Evolutionary conservation across 768 basidiomycete species (phyloP), one percentile per base, ranked within the genome.

Genomic region (Lyophyllum decastes): DNA sequence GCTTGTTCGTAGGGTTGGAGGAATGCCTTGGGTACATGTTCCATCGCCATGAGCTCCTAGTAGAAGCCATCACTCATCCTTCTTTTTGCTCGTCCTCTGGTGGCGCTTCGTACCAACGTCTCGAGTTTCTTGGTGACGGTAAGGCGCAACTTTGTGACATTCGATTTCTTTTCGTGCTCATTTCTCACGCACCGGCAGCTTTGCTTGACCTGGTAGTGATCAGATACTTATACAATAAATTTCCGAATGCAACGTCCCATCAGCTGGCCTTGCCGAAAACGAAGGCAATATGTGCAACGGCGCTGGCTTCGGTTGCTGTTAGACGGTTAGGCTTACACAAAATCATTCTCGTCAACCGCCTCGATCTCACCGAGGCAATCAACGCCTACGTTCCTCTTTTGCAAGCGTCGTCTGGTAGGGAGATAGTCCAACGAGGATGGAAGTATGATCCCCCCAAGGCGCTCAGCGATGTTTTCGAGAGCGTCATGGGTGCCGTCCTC

Each of bases 81-180:
- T 92, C 91, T 0, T 90, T 90, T 63, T 76, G 79, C 10, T 70
- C 70, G 2, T 68, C 72, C 4, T 73, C 73, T 0, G 80, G 78
- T 12, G 77, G 77, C 10, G 75, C 83, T 6, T 91, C 90, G 2
- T 95, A 95, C 70, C 89, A 96, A 60, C 83, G 94, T 14, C 74
- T 95, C 11, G 94, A 96, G 64, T 95, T 94, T 64, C 79, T 96
- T 2, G 94, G 94, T 30, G 94, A 96, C 68, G 90, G 93, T 94
- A 68, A 73, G 85, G 68, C 24, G 6, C 45, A 47, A 38, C 41
- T 14, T 27, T 40, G 55, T 35, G 10, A 34, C 34, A 12, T 10
- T 44, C 48, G 27, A 41, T 50, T 21, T 41, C 4, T n/a, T 27
- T 19, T 33, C 17, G 33, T 49, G 30, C 49, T 12, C 61, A 66